Base-by-base conservation (phyloP, 192 early-diverging fungal species). In the Mortierella alpina region DNA sequence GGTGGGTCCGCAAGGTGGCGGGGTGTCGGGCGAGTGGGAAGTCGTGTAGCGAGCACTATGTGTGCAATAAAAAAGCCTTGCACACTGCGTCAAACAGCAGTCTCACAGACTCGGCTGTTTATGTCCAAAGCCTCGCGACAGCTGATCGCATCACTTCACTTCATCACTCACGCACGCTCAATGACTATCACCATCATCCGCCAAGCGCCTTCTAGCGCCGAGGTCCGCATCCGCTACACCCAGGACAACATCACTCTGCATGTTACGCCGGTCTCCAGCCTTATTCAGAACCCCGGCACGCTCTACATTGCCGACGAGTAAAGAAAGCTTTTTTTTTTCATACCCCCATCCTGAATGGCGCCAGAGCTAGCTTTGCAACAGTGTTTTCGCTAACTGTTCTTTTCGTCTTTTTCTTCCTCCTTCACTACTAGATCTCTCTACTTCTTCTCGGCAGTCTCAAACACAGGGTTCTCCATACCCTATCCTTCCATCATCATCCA, bases 401-500 rank as follows among this genome's bases (percentile, higher is more conserved):
- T 42, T 46, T 62, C n/a, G 23, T 17, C 57, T 51, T 18, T 18
- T 56, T 51, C 65, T 58, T 42, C 31, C 5, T 44, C 42, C 40
- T 17, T 31, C 44, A 4, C 45, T 41, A 12, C 41, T 64, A 91
- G 89, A 18, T 86, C 82, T 51, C 56, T 92, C 1, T 86, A 89
- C 63, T 91, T 87, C 56, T 86, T 84, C 78, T 86, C 88, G 17
- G 65, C 81, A 0, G 58, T 17, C 8, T 83, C 74, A 2, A 59
- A 84, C 49, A 71, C 82, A 54, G 87, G 88, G 17, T 81, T 91
- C 15, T 68, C 88, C 20, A 85, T 93, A 65, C 85, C 88, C 57
- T 93, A 91, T 57, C 86, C 86, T 2, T 86, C 88, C 22, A 89
- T 93, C 59, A 88, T 90, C 51, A 91, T 93, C 59, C 91, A 93